Percentiles rank a stretch among this genome's conserved stretches.
phyloP scores from a whole-genome alignment of 495 filamentous ascomycete genomes.

The Ascodesmis nigricans region DNA sequence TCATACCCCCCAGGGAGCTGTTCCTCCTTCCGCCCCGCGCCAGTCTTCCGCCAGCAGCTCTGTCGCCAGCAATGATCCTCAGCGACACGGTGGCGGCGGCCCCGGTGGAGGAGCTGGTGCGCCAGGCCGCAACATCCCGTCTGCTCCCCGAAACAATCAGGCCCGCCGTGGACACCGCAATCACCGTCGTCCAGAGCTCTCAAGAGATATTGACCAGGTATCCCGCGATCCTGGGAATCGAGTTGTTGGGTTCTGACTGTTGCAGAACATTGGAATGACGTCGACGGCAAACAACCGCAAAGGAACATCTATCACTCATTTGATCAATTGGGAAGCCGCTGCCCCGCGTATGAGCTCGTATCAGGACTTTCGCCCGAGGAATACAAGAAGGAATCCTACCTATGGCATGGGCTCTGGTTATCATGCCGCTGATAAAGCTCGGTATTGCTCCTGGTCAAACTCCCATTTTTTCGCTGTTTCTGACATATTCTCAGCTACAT shows the following conservation, averaged over 20 bases:
- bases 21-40: slow-evolving; percentile 8
- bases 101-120: slow-evolving; percentile 38
- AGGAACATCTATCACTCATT: slow-evolving; percentile 87
- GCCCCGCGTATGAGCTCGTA: slow-evolving; percentile 47
- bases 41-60: slow-evolving; percentile 2
- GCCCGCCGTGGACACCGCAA: slow-evolving; percentile 49
- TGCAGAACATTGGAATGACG: slow-evolving; percentile 46
- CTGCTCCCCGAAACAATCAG: slow-evolving; percentile 48
- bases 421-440: slow-evolving; percentile 77
- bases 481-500: slow-evolving; percentile 40
- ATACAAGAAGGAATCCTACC: slow-evolving; percentile 41
- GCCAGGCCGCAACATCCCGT: slow-evolving; percentile 29
- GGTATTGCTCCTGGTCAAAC: slow-evolving; percentile 25
- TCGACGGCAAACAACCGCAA: slow-evolving; percentile 69
- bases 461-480: background rate
- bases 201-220: slow-evolving; percentile 14
- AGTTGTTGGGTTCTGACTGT: background rate
- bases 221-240: background rate
- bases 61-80: slow-evolving; percentile 30
- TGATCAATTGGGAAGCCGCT: slow-evolving; percentile 77
- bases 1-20: slow-evolving; percentile 6
- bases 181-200: slow-evolving; percentile 26
- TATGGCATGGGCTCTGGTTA: slow-evolving; percentile 83
- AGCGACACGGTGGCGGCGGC: slow-evolving; percentile 39
- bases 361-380: slow-evolving; percentile 27